A percentile compares a stretch with the other conserved stretches of the same genome.
Evolutionary conservation across 139 green algal genomes (phyloP).

Genomic region (Chlorella sp.): DNA sequence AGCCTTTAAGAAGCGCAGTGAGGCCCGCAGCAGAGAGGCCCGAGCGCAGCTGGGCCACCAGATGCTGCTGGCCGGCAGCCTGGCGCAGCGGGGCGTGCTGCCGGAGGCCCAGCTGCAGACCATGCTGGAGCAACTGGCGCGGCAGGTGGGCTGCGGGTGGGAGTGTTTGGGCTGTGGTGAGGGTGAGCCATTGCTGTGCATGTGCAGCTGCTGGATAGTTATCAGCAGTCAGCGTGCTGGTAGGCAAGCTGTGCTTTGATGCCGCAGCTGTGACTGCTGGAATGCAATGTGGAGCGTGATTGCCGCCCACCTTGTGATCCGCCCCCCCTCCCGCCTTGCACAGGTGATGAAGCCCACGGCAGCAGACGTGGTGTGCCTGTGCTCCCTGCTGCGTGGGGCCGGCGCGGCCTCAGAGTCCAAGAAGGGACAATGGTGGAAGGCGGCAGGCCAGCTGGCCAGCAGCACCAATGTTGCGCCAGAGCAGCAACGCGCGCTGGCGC

Average conservation of each 20-base stretch:
- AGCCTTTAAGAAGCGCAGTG: background rate
- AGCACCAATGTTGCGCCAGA: constrained; percentile 17
- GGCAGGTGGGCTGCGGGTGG: background rate
- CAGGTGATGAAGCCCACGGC: constrained; percentile 26
- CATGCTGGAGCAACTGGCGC: constrained; percentile 23
- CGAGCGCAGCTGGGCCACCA: background rate
- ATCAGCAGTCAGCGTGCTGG: too few species aligned
- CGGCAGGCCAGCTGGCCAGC: background rate
- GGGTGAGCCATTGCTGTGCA: too few species aligned
- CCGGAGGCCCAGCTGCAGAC: constrained; percentile 14
- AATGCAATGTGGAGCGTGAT: too few species aligned
- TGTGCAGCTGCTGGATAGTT: too few species aligned
- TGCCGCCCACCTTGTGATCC: too few species aligned
- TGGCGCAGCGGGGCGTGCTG: background rate
- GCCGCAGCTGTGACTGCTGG: too few species aligned
- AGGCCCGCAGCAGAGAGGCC: background rate
- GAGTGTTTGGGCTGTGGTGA: too few species aligned
- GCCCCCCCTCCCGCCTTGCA: too few species aligned
- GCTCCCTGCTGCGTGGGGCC: constrained; percentile 8
- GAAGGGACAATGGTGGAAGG: constrained; percentile 20
- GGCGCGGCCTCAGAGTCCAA: background rate
- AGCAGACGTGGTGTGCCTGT: constrained; percentile 10
- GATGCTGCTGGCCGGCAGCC: constrained; percentile 19
- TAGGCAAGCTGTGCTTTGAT: too few species aligned
- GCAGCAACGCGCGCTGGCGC: background rate